phyloP scores from a whole-genome alignment of 1,284 basidiomycete genomes.

The Boletus sp. region DNA sequence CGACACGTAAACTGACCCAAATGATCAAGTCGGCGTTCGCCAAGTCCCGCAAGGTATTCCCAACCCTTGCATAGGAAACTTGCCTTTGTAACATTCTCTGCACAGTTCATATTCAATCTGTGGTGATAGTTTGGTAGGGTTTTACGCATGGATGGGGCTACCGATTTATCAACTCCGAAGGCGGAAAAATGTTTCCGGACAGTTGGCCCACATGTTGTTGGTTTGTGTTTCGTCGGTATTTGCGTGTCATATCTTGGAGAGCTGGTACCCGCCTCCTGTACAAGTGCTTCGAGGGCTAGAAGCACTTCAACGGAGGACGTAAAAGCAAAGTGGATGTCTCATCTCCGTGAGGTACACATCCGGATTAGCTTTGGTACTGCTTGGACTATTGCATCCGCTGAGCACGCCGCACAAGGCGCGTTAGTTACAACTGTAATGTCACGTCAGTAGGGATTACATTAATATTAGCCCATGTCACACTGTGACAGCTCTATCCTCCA shows the following conservation, averaged over 20 bases:
- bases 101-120: conserved; percentile 28
- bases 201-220: conserved; percentile 16
- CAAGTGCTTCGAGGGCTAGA: conserved; percentile 14
- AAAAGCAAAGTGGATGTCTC: conserved; percentile 20
- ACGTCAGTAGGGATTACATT: conserved; percentile 37
- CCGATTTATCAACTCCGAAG: conserved; percentile 4
- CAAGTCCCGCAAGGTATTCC: conserved; percentile 33
- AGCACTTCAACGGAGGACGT: conserved; percentile 7
- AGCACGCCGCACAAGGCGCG: conserved; percentile 21
- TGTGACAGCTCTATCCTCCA: conserved; percentile 7
- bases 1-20: conserved; percentile 25
- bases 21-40: conserved; percentile 26
- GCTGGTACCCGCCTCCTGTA: conserved; percentile 11
- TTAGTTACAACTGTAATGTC: conserved; percentile 35
- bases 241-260: conserved; percentile 22
- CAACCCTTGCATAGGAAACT: conserved; percentile 15
- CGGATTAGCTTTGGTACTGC: conserved; percentile 23
- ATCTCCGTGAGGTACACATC: conserved; percentile 10
- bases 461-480: conserved; percentile 29
- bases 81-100: conserved; percentile 28
- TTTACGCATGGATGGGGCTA: conserved; percentile 9
- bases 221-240: conserved; percentile 28
- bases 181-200: conserved; percentile 11
- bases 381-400: conserved; percentile 30
- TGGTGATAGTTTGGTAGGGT: conserved; percentile 23